Percentiles rank a stretch among this genome's conserved stretches.
Evolutionary conservation across 1,139 yeast genomes (phyloP).

Genomic region (Hansenula lynferdii): DNA sequence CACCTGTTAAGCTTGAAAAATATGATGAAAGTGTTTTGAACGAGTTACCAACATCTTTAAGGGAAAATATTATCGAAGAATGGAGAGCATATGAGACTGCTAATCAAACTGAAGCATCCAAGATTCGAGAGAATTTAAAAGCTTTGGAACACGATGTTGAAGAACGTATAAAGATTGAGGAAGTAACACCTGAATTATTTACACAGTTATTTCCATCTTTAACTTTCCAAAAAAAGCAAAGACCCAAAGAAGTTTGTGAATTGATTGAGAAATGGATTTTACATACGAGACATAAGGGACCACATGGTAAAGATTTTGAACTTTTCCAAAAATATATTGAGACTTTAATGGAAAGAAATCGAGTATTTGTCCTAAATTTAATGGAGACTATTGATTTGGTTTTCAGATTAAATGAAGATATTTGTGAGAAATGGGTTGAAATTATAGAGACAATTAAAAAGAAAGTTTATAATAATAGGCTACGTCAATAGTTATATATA

Average conservation of each 20-base stretch:
- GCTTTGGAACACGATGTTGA: conserved; percentile 9
- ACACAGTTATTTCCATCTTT: conserved; percentile 27
- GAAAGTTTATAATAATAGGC: background rate
- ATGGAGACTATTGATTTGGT: conserved; percentile 4
- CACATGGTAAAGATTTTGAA: conserved; percentile 51
- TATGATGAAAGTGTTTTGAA: conserved; percentile 37
- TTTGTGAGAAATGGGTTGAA: conserved; percentile 4
- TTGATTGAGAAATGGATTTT: conserved; percentile 46
- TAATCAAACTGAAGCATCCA: conserved; percentile 31
- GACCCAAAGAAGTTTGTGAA: conserved; percentile 32
- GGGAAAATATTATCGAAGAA: conserved; percentile 38
- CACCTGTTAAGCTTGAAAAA: conserved; percentile 18
- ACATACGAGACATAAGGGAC: conserved; percentile 44
- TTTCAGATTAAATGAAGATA: background rate
- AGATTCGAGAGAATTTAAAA: conserved; percentile 16
- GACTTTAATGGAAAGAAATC: conserved; percentile 3
- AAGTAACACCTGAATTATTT: conserved; percentile 25
- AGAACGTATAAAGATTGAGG: conserved; percentile 21
- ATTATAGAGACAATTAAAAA: background rate
- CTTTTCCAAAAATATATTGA: conserved; percentile 30
- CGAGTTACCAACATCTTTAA: conserved; percentile 43
- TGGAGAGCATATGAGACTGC: conserved; percentile 28
- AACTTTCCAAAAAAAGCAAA: conserved; percentile 31
- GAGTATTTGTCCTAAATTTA: conserved; percentile 5
- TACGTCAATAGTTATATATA: background rate